phyloP scores from a whole-genome alignment of 2,329 filamentous ascomycete species.

The Gliomastix tumulicola region DNA sequence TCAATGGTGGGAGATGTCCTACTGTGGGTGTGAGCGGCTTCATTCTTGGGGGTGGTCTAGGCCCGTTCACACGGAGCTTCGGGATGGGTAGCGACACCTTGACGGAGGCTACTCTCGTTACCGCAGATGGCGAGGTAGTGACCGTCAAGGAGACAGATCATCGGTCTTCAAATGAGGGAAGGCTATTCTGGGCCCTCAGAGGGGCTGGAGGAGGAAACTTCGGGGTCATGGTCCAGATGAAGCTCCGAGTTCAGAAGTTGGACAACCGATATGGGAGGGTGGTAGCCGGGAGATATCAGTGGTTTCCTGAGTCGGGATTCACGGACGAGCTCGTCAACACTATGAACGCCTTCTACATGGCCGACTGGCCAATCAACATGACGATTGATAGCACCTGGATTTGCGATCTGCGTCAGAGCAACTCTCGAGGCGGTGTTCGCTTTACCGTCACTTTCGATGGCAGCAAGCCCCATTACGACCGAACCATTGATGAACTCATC shows the following conservation, averaged over 20 bases:
- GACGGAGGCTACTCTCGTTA: conserved; percentile 23
- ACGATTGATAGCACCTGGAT: conserved; percentile 17
- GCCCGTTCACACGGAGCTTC: conserved; percentile 19
- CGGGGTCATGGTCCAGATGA: conserved; percentile 25
- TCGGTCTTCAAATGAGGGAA: no score
- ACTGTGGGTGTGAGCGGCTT: conserved; percentile 30
- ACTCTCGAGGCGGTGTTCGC: conserved; percentile 3
- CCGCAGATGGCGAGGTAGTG: conserved; percentile 12
- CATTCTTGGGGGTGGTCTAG: conserved; percentile 24
- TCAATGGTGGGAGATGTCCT: conserved; percentile 24
- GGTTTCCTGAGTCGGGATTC: neutral
- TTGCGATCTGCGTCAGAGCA: conserved; percentile 5
- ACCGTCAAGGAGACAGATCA: conserved; percentile 11
- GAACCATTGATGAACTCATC: conserved; percentile 3
- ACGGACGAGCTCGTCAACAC: conserved; percentile 5
- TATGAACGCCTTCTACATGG: conserved; percentile 16
- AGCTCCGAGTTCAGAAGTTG: conserved; percentile 13
- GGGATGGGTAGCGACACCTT: conserved; percentile 12
- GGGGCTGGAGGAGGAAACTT: conserved; percentile 32
- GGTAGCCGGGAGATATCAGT: neutral
- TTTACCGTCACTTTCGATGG: conserved; percentile 11
- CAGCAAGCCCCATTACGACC: conserved; percentile 2
- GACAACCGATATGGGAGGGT: conserved; percentile 6
- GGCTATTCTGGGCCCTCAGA: conserved; percentile 29
- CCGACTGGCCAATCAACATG: conserved; percentile 14